These are phyloP conservation scores for Priceomyces melissophilus DNA, from an alignment of 805 yeast genomes.

Conservation along the genomic window DNA sequence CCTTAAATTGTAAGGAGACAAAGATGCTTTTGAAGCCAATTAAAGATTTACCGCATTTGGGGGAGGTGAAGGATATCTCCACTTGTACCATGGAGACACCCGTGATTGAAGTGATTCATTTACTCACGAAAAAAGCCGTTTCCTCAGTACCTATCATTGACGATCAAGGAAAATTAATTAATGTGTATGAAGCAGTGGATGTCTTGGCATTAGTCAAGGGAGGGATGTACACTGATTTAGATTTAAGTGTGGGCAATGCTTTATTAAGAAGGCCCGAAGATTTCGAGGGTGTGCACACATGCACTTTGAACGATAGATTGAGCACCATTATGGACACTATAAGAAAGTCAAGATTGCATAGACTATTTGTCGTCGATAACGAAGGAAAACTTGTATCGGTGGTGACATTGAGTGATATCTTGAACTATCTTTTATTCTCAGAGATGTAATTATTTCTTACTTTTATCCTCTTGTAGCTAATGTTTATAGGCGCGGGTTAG, in stretches of 20 bases:
- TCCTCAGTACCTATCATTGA: conserved; percentile 93
- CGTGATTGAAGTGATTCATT: conserved; percentile 86
- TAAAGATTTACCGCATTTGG: conserved; percentile 63
- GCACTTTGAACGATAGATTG: conserved; percentile 81
- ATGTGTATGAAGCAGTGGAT: conserved; percentile 95
- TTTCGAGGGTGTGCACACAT: conserved; percentile 96
- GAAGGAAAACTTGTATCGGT: conserved; percentile 75
- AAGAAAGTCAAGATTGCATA: conserved; percentile 83
- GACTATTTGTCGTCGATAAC: conserved; percentile 90
- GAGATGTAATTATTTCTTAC: conserved; percentile 38
- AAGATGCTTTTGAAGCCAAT: conserved; percentile 76
- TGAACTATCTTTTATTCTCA: conserved; percentile 74
- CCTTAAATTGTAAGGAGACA: conserved; percentile 93
- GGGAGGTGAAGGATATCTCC: conserved; percentile 50
- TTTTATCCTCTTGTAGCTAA: too few relatives aligned
- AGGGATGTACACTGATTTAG: conserved; percentile 86
- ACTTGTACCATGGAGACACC: conserved; percentile 89
- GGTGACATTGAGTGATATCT: conserved; percentile 85
- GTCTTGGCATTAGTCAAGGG: conserved; percentile 90
- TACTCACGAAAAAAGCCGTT: conserved; percentile 74
- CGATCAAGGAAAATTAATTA: conserved; percentile 61
- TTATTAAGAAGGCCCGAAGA: conserved; percentile 90
- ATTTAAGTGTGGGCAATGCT: conserved; percentile 93
- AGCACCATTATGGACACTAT: conserved; percentile 91
- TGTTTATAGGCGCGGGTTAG: too few relatives aligned